These are phyloP conservation scores for Pseudocercospora crystallina DNA, from an alignment of 2,329 filamentous ascomycete genomes.

Conservation along the genomic window DNA sequence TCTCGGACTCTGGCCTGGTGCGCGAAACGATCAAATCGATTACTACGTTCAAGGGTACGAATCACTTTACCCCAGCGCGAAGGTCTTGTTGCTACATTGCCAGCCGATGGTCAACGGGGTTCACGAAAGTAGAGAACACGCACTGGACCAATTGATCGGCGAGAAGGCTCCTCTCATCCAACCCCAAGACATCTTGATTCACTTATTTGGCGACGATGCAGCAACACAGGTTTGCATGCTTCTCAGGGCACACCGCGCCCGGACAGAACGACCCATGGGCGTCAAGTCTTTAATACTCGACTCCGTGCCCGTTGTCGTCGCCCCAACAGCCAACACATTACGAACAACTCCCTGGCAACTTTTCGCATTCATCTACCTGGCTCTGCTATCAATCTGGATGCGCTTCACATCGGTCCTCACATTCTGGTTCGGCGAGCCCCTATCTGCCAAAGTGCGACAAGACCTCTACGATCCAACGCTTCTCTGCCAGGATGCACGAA, in stretches of 20 bases:
- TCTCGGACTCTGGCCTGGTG: constrained; percentile 30
- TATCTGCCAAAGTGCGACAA: constrained; percentile 17
- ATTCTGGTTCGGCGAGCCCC: constrained; percentile 20
- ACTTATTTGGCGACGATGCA: constrained; percentile 29
- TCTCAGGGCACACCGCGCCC: constrained; percentile 27
- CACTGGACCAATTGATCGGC: constrained; percentile 15
- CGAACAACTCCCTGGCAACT: constrained; percentile 10
- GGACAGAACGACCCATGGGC: constrained; percentile 19
- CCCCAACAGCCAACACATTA: constrained; percentile 10
- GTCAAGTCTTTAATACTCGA: constrained; percentile 29
- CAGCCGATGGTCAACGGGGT: constrained; percentile 8
- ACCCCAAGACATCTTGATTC: constrained; percentile 25
- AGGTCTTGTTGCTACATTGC: constrained; percentile 26
- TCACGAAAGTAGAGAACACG: constrained; percentile 11
- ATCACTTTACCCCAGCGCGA: constrained; percentile 28
- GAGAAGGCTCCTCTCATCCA: constrained; percentile 11
- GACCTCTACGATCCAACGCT: constrained; percentile 25
- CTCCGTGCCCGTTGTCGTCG: constrained; percentile 22
- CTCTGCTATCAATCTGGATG: constrained; percentile 19
- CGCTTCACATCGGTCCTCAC: constrained; percentile 18
- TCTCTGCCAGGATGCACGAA: constrained; percentile 22
- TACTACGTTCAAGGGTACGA: constrained; percentile 30
- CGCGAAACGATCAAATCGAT: constrained; percentile 25
- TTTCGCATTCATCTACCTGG: constrained; percentile 13
- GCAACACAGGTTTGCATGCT: constrained; percentile 26